A percentile compares a stretch with the other conserved stretches of the same genome.
These are phyloP conservation scores for Candolleomyces efflorescens DNA, from an alignment of 768 basidiomycete species.

Conservation along the genomic window DNA sequence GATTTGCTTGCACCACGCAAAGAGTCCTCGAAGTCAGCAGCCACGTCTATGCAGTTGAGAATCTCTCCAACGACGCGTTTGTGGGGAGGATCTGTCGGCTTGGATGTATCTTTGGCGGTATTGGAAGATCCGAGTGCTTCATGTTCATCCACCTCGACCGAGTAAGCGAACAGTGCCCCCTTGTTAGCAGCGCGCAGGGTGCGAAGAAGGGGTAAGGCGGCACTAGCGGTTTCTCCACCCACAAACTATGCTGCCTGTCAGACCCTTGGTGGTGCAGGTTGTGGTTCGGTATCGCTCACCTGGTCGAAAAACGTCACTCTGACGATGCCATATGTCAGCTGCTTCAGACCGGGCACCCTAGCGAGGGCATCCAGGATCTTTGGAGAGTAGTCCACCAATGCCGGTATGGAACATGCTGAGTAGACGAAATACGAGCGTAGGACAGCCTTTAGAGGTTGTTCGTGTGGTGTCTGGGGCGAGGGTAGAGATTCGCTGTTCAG, in stretches of 20 bases:
- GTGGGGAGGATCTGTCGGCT: conserved; percentile 33
- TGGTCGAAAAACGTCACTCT: conserved; percentile 84
- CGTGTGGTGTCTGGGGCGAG: background rate
- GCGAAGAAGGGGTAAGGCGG: conserved; percentile 60
- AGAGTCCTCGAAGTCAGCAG: conserved; percentile 73
- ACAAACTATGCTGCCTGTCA: conserved; percentile 59
- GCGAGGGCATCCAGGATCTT: conserved; percentile 50
- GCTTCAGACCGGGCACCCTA: conserved; percentile 54
- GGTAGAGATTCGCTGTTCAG: conserved; percentile 4
- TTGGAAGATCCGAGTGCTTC: conserved; percentile 11
- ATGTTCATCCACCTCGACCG: conserved; percentile 68
- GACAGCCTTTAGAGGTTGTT: conserved; percentile 10
- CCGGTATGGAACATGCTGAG: conserved; percentile 71
- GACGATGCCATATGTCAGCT: conserved; percentile 65
- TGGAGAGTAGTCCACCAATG: conserved; percentile 74
- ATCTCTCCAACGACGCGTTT: conserved; percentile 73
- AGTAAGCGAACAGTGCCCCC: conserved; percentile 78
- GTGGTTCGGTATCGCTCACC: conserved; percentile 31
- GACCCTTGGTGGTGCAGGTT: background rate
- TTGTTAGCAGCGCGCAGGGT: conserved; percentile 62
- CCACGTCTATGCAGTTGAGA: conserved; percentile 69
- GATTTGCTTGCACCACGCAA: conserved; percentile 20
- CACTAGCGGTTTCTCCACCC: conserved; percentile 77
- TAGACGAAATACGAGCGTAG: conserved; percentile 80
- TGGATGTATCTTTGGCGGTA: conserved; percentile 10